Conservation (phyloP, 257 asterid genomes). For the Ajuga chamaepitys region DNA sequence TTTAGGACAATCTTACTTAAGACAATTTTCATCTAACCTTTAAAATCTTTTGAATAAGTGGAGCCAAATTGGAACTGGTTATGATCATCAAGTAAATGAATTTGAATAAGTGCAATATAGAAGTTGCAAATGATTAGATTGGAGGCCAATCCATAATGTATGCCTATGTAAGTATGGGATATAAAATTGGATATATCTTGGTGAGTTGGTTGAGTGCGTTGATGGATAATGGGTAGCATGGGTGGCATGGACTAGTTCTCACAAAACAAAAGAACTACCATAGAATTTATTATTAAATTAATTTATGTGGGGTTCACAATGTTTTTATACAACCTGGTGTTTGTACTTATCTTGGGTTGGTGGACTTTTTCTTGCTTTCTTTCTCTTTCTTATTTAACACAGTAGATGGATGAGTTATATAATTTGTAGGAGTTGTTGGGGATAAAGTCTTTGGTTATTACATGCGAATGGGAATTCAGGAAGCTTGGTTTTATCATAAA, state of each 20-base stretch:
- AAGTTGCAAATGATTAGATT: not conserved
- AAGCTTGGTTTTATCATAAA: too few species aligned
- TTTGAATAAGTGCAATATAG: not conserved
- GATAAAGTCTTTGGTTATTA: too few species aligned
- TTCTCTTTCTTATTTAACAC: not conserved
- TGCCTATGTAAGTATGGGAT: not conserved
- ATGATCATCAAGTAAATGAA: too few species aligned
- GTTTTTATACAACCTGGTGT: constrained; percentile 12
- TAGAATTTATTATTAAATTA: constrained; percentile 2
- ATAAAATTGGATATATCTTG: not conserved
- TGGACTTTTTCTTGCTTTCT: constrained; percentile 2
- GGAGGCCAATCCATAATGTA: constrained; percentile 5
- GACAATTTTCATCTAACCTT: too few species aligned
- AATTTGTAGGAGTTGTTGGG: too few species aligned
- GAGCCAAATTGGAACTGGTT: too few species aligned
- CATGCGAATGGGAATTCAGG: too few species aligned
- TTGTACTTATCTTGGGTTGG: constrained; percentile 19
- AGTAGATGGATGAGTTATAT: too few species aligned
- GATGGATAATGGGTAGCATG: constrained; percentile 16
- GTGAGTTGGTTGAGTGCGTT: constrained; percentile 17
- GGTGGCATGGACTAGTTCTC: constrained; percentile 20
- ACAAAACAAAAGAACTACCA: not conserved
- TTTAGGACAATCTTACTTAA: too few species aligned
- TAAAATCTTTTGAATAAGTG: too few species aligned
- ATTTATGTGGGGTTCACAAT: not conserved